A percentile compares a stretch with the other conserved stretches of the same genome.
Conservation (phyloP, 140 eudicot genomes). For the Erigeron philadelphicus region DNA sequence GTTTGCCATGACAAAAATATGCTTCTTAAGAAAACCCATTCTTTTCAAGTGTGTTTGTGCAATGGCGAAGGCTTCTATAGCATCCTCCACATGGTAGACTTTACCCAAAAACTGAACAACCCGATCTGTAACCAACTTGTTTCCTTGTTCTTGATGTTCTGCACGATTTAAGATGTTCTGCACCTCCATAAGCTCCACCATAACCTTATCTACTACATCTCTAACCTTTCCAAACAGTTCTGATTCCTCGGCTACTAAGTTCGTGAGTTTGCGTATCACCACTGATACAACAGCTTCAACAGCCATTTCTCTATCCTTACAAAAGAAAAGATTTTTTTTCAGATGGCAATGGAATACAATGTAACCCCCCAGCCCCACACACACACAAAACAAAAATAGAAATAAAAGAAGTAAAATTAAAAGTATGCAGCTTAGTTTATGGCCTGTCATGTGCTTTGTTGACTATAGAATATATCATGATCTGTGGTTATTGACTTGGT, state of each 20-base stretch:
- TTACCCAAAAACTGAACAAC: constrained; percentile 20
- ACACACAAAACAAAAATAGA: too few species aligned
- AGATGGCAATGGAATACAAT: too few species aligned
- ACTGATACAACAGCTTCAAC: constrained; percentile 38
- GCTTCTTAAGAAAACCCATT: constrained; percentile 35
- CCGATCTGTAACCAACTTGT: constrained; percentile 17
- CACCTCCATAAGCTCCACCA: constrained; percentile 25
- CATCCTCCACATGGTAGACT: constrained; percentile 34
- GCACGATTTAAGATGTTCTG: constrained; percentile 23
- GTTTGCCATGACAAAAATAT: constrained; percentile 24
- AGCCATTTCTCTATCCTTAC: constrained; percentile 30
- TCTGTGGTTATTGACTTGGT: too few species aligned
- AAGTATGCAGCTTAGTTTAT: too few species aligned
- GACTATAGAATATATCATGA: too few species aligned
- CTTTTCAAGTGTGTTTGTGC: constrained; percentile 29
- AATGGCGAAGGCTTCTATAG: constrained; percentile 39
- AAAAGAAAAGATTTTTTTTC: too few species aligned
- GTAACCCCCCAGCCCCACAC: too few species aligned
- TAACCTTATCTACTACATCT: constrained; percentile 31
- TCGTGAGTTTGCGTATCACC: constrained; percentile 37
- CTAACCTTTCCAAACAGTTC: constrained; percentile 22
- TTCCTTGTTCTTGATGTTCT: constrained; percentile 17
- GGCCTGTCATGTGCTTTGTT: too few species aligned
- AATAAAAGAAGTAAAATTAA: too few species aligned
- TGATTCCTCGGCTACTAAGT: constrained; percentile 29